Conservation (phyloP, 345 rosid species). For the Durio zibethinus region DNA sequence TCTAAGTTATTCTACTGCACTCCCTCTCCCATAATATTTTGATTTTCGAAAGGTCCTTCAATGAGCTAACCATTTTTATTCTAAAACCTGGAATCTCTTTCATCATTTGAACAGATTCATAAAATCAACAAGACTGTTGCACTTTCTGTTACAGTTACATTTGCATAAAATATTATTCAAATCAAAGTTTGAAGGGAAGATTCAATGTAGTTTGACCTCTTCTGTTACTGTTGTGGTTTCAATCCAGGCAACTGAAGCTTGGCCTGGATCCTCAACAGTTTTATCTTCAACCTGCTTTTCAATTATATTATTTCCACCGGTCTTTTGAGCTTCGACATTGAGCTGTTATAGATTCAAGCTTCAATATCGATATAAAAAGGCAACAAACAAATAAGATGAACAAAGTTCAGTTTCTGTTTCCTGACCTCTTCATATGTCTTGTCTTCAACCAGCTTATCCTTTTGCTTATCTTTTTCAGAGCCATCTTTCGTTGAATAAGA, state of each 20-base stretch:
- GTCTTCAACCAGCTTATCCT: constrained; percentile 16
- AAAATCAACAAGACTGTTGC: not conserved
- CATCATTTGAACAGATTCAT: not conserved
- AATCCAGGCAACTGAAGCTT: constrained; percentile 17
- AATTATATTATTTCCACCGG: constrained; percentile 17
- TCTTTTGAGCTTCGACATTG: not conserved
- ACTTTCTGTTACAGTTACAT: too few relatives aligned
- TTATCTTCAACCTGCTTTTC: constrained; percentile 18
- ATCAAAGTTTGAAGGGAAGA: not conserved
- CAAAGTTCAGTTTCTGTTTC: not conserved
- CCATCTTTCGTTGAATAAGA: constrained; percentile 22
- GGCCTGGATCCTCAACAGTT: constrained; percentile 16
- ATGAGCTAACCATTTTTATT: not conserved
- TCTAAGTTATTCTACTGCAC: not conserved
- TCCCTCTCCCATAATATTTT: not conserved
- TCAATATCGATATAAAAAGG: not conserved
- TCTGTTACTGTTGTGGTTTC: constrained; percentile 19
- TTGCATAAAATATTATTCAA: not conserved
- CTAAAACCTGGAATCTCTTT: not conserved
- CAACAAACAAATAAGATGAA: not conserved
- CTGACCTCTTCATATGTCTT: constrained; percentile 37
- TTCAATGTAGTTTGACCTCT: constrained; percentile 36
- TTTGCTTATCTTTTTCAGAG: constrained; percentile 21
- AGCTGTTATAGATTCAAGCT: constrained; percentile 12
- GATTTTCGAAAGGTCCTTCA: too few relatives aligned